Evolutionary conservation across 1,284 basidiomycete genomes (phyloP), one percentile per base, ranked within the genome.

Genomic region (Malassezia brasiliensis): DNA sequence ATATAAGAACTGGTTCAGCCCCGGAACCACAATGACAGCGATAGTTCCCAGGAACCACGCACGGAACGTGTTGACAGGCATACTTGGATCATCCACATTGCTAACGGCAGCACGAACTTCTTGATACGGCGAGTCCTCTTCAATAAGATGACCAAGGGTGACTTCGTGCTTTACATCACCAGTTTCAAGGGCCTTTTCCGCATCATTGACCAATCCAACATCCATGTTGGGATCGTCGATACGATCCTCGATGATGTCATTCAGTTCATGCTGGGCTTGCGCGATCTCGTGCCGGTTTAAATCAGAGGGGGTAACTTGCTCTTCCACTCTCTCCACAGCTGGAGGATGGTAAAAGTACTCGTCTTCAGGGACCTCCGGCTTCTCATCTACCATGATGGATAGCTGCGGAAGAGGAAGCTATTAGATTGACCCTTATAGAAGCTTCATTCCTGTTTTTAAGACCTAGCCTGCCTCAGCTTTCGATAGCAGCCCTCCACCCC

Each of bases 61-160:
- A 14, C 70, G 65, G 47, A 72, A 59, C 0, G 70, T 71, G 52
- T 68, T 59, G 20, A 60, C 54, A 6, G 69, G 69, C 63, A 68
- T 66, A 8, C 47, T 32, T 0, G 64, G 62, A 42, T 73, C 70
- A 44, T 73, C 70, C 19, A 69, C 50, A 40, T 71, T 71, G 11
- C 66, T 64, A 5, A 71, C 65, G 4, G 70, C 60, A 2, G 68
- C 65, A 1, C 68, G 64, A 30, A 72, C 69, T 56, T 72, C 68
- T 0, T 60, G 52, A 36, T 69, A 72, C 0, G 67, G 67, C 28
- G 66, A 68, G 39, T 72, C 68, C 11, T 69, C 65, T 20, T 69
- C 64, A 5, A 63, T 41, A 8, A 50, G 35, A 19, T 63, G 49
- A 28, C 51, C 62, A 8, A 63, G 40, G 5, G 25, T 20, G 0